Evolutionary conservation across 139 green algal species (phyloP).

Genomic region (Edaphochlamys debaryana): DNA sequence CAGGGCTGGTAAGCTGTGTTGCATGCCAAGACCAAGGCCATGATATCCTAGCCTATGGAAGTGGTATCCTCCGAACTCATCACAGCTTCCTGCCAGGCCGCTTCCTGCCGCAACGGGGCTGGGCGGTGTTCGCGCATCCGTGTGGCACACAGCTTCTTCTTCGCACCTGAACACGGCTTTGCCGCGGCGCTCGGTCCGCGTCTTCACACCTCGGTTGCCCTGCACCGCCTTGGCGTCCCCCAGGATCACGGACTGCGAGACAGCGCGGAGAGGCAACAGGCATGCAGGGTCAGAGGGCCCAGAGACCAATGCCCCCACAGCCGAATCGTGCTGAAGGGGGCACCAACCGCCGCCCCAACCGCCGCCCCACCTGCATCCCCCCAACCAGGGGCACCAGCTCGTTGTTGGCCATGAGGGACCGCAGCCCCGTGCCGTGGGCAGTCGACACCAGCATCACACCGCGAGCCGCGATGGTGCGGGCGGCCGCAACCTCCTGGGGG

Average conservation of each 20-base stretch:
- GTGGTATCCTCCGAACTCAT: not conserved
- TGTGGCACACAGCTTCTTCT: no score
- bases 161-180: slow-evolving; percentile 7
- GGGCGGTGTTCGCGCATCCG: no score
- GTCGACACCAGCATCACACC: slow-evolving; percentile 93
- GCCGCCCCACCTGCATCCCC: slow-evolving; percentile 67
- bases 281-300: no score
- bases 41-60: no score
- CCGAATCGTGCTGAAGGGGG: no score
- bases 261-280: no score
- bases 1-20: no score
- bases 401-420: slow-evolving; percentile 69
- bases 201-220: slow-evolving; percentile 27
- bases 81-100: no score
- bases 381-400: slow-evolving; percentile 87
- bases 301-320: no score
- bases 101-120: no score
- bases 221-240: slow-evolving; percentile 34
- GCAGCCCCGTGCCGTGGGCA: slow-evolving; percentile 78
- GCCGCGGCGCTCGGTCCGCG: slow-evolving; percentile 10
- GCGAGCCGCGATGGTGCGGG: slow-evolving; percentile 91
- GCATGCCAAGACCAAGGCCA: no score
- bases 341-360: no score
- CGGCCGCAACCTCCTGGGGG: slow-evolving; percentile 68
- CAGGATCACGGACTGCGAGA: slow-evolving; percentile 66